Evolutionary conservation across 441 rosid genomes (phyloP).

Genomic region (Oxalis stricta): DNA sequence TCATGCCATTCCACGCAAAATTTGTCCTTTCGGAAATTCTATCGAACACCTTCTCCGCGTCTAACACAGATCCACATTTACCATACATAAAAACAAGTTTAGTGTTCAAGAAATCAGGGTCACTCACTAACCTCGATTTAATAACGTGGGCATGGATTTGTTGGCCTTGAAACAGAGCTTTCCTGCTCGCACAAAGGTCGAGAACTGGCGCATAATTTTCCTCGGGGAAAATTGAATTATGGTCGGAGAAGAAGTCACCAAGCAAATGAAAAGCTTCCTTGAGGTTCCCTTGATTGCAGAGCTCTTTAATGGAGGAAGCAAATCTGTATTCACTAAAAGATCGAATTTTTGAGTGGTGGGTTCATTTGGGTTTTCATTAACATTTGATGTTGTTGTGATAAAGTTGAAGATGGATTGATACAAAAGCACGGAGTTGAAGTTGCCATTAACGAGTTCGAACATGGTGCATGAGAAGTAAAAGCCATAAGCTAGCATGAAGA

Average conservation of each 20-base stretch:
- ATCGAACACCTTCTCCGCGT: constrained; percentile 57
- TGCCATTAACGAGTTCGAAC: constrained; percentile 11
- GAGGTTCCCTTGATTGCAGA: constrained; percentile 22
- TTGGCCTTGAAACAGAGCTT: constrained; percentile 34
- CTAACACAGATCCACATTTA: constrained; percentile 34
- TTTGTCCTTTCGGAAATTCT: constrained; percentile 41
- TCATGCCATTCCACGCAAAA: constrained; percentile 71
- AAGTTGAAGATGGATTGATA: neutral
- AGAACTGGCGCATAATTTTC: constrained; percentile 39
- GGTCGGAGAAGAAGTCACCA: constrained; percentile 4
- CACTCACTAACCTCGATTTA: constrained; percentile 14
- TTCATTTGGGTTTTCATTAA: constrained; percentile 10
- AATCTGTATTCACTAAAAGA: constrained; percentile 3
- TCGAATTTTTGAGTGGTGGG: constrained; percentile 12
- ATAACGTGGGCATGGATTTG: constrained; percentile 53
- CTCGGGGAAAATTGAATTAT: constrained; percentile 7
- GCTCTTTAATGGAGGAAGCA: constrained; percentile 12
- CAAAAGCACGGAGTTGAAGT: constrained; percentile 1
- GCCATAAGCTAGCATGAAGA: too few species aligned
- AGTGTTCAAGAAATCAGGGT: constrained; percentile 32
- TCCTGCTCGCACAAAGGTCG: constrained; percentile 38
- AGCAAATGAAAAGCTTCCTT: constrained; percentile 29
- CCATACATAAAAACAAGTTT: constrained; percentile 67
- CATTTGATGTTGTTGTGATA: neutral
- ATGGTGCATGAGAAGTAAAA: constrained; percentile 9